A percentile compares a stretch with the other conserved stretches of the same genome.
phyloP scores from a whole-genome alignment of 768 basidiomycete genomes.

The Lentinula guzmanii region DNA sequence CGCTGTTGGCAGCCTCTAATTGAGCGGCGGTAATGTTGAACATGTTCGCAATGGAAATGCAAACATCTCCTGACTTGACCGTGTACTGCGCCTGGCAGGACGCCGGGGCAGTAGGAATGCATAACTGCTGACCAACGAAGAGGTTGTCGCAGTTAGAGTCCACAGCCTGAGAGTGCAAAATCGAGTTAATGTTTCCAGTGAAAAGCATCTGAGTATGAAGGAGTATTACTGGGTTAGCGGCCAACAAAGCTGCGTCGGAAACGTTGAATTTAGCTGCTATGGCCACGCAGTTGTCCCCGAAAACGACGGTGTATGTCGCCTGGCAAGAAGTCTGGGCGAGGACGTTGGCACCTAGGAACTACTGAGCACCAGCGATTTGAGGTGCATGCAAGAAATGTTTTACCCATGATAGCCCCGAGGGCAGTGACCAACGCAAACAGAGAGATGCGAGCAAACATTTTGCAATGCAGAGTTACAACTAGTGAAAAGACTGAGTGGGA shows the following conservation, averaged over 20 bases:
- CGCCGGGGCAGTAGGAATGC: neutral
- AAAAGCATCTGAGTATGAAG: neutral
- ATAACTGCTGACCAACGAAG: neutral
- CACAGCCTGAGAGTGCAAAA: neutral
- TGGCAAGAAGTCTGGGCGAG: constrained; percentile 1
- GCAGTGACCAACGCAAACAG: neutral
- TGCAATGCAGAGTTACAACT: neutral
- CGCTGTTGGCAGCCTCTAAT: neutral
- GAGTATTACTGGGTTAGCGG: neutral
- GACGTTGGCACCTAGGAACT: neutral
- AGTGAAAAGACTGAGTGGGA: neutral
- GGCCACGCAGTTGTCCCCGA: neutral
- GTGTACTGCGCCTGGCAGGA: neutral
- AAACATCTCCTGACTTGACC: neutral
- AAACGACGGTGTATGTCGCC: neutral
- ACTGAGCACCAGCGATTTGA: neutral
- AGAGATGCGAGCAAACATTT: neutral
- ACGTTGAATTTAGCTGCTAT: neutral
- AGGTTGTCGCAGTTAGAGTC: neutral
- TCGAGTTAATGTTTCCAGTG: neutral
- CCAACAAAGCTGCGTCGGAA: neutral
- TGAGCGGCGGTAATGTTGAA: constrained; percentile 2
- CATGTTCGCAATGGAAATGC: neutral
- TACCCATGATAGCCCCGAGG: neutral
- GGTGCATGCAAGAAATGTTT: neutral